phyloP scores from a whole-genome alignment of 768 basidiomycete species.

The Lentinula aciculospora region DNA sequence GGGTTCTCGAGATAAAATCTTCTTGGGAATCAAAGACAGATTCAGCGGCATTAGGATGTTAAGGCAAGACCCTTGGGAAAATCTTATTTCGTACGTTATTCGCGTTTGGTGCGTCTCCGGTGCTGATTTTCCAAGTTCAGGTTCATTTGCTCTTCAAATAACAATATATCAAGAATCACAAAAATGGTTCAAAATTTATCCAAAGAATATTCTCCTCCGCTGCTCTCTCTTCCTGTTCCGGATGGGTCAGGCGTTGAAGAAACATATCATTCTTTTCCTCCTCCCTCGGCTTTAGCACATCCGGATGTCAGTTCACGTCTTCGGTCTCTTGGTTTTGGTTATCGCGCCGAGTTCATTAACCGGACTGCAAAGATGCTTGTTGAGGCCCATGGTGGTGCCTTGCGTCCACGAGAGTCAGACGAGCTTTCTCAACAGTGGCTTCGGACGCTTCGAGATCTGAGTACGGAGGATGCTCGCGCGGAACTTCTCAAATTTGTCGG shows the following conservation, averaged over 20 bases:
- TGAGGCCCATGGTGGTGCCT: slow-evolving; percentile 37
- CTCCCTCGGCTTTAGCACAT: slow-evolving; percentile 57
- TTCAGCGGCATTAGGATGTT: slow-evolving; percentile 84
- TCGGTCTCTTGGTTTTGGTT: slow-evolving; percentile 88
- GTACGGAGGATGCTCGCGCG: slow-evolving; percentile 58
- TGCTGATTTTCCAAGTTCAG: slow-evolving; percentile 30
- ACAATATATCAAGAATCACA: slow-evolving; percentile 92
- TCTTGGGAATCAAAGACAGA: slow-evolving; percentile 53
- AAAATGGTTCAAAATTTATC: slow-evolving; percentile 88
- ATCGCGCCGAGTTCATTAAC: slow-evolving; percentile 88
- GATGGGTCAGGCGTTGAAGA: slow-evolving; percentile 20
- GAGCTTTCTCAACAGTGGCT: slow-evolving; percentile 64
- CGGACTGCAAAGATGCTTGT: slow-evolving; percentile 76
- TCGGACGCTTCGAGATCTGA: slow-evolving; percentile 37
- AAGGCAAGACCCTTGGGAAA: slow-evolving; percentile 95
- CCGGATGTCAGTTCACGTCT: slow-evolving; percentile 56
- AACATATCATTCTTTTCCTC: slow-evolving; percentile 79
- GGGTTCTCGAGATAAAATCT: slow-evolving; percentile 69
- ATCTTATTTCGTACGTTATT: slow-evolving; percentile 77
- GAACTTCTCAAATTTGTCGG: slow-evolving; percentile 81
- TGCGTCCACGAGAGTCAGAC: slow-evolving; percentile 13
- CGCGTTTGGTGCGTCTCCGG: background rate
- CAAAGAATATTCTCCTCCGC: slow-evolving; percentile 63
- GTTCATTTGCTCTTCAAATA: slow-evolving; percentile 97
- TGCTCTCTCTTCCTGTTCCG: slow-evolving; percentile 44